Conservation (phyloP, 179 eudicot species). For the Heliamphora pulchella region DNA sequence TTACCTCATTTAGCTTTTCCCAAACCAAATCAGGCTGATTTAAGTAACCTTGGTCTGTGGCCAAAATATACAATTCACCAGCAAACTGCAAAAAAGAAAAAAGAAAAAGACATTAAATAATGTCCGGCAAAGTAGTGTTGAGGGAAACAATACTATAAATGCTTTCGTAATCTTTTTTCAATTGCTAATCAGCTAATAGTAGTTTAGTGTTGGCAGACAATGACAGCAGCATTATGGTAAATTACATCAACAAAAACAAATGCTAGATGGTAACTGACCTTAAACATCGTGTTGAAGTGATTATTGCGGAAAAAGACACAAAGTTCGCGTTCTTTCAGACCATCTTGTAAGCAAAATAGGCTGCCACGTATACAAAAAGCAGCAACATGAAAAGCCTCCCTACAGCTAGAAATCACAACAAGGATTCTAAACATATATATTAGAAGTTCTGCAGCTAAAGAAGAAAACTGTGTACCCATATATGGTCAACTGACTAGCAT, state of each 20-base stretch:
- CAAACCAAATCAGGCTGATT: slow-evolving; percentile 93
- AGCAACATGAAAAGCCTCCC: background rate
- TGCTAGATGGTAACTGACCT: slow-evolving; percentile 37
- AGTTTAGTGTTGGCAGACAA: background rate
- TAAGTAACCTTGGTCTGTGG: slow-evolving; percentile 86
- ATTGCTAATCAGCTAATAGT: background rate
- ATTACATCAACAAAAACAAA: background rate
- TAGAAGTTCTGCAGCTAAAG: background rate
- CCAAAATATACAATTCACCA: slow-evolving; percentile 67
- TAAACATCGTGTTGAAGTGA: slow-evolving; percentile 95
- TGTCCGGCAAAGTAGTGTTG: background rate
- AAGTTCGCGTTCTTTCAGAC: slow-evolving; percentile 73
- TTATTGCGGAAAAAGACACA: slow-evolving; percentile 95
- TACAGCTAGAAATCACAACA: background rate
- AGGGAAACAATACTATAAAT: background rate
- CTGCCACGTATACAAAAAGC: slow-evolving; percentile 33
- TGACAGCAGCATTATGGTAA: background rate
- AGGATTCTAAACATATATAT: background rate
- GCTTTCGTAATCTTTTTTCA: background rate
- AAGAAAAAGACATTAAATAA: background rate
- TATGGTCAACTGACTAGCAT: slow-evolving; percentile 79
- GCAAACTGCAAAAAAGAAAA: slow-evolving; percentile 49
- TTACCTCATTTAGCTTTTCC: slow-evolving; percentile 96
- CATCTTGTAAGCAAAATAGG: slow-evolving; percentile 66
- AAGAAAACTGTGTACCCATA: slow-evolving; percentile 47